A percentile compares a stretch with the other conserved stretches of the same genome.
These are phyloP conservation scores for Phytopythium cucurbitacearum DNA, from an alignment of 352 stramenopile genomes.

Conservation along the genomic window DNA sequence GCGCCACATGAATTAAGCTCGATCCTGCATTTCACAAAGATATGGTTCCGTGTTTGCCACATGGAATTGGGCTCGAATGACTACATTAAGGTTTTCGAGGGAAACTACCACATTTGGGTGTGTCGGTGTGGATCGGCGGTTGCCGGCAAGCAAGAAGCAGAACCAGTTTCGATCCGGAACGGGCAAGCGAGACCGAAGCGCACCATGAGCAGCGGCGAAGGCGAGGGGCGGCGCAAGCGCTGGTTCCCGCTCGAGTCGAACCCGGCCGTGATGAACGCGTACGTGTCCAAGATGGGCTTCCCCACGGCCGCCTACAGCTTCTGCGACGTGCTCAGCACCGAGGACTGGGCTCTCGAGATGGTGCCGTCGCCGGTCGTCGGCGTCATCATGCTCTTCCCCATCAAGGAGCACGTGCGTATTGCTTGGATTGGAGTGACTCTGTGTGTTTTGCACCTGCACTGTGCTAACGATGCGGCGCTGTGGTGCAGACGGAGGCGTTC, in stretches of 20 bases:
- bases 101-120: too few relatives aligned
- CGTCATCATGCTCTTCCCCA: constrained; percentile 95
- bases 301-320: constrained; percentile 84
- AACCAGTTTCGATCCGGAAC: too few relatives aligned
- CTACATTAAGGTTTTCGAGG: too few relatives aligned
- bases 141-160: too few relatives aligned
- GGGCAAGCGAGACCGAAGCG: neutral
- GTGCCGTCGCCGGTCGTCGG: constrained; percentile 90
- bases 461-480: constrained; percentile 4
- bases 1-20: too few relatives aligned
- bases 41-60: too few relatives aligned
- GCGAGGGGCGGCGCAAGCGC: constrained; percentile 45
- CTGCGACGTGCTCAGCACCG: constrained; percentile 93
- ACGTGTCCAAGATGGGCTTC: constrained; percentile 93
- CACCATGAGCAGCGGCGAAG: constrained; percentile 30
- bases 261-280: constrained; percentile 94
- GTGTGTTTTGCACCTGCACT: neutral
- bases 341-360: constrained; percentile 97
- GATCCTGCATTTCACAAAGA: too few relatives aligned
- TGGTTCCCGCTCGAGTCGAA: constrained; percentile 95
- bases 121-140: too few relatives aligned
- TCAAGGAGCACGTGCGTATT: constrained; percentile 79
- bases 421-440: constrained; percentile 4
- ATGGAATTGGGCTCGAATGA: too few relatives aligned
- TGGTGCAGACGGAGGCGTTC: constrained; percentile 65